Percentiles rank a stretch among this genome's conserved stretches.
Evolutionary conservation across 192 early-diverging fungal genomes (phyloP).

Genomic region (Umbelopsis ramanniana): DNA sequence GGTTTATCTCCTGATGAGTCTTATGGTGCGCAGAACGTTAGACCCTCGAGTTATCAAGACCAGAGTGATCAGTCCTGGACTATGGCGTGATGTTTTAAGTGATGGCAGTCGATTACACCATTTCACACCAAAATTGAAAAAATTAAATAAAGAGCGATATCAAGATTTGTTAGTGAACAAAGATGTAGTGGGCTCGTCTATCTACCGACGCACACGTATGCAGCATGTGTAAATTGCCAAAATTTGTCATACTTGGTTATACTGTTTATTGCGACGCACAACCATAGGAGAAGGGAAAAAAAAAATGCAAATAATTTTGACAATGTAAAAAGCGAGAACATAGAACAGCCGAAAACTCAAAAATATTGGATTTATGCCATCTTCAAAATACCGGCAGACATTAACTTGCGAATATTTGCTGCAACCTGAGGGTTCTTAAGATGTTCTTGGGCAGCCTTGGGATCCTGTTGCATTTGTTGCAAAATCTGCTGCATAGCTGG

Average conservation of each 20-base stretch:
- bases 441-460: conserved; percentile 90
- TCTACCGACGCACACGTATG: too few species aligned
- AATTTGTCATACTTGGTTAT: neutral
- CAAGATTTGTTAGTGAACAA: too few species aligned
- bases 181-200: too few species aligned
- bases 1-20: neutral
- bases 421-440: conserved; percentile 94
- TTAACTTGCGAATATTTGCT: conserved; percentile 92
- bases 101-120: neutral
- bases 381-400: conserved; percentile 86
- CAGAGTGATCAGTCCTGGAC: conserved; percentile 8
- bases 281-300: too few species aligned
- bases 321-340: neutral
- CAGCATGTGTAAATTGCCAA: too few species aligned
- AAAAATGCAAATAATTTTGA: too few species aligned
- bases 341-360: neutral
- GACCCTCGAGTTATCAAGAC: conserved; percentile 2
- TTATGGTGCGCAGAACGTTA: neutral
- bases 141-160: too few species aligned
- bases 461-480: conserved; percentile 97
- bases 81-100: neutral
- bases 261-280: neutral
- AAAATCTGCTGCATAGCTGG: conserved; percentile 97
- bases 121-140: too few species aligned
- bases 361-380: conserved; percentile 55